Base-by-base conservation (phyloP, 768 basidiomycete genomes). In the Crassisporium funariophilum region DNA sequence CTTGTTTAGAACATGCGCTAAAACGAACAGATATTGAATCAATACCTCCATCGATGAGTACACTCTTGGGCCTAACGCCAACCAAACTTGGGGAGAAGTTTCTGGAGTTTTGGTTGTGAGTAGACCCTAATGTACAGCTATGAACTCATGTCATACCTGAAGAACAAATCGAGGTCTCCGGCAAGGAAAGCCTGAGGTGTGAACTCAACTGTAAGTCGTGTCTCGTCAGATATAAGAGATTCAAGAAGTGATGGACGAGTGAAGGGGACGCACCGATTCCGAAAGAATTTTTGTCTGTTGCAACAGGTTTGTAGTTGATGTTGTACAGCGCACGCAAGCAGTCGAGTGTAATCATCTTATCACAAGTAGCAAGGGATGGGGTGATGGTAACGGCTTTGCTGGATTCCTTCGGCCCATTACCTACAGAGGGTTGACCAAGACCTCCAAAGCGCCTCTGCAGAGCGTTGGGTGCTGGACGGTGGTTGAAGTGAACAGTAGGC, bases 101-200 rank as follows among this genome's bases (percentile, higher is more conserved):
- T 27, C 66, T 65, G 37, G 5, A 16, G 5, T 8, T 12, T 16
- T 3, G 15, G 15, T 8, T 9, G 8, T 44, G 4, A 45, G 17
- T 21, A 15, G 17, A 19, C 35, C 39, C 34, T 6, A n/a, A 4
- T 16, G 11, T 8, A 25, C 4, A 4, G 27, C 13, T 17, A 9
- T 19, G 23, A 15, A 11, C 4, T 5, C 12, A 19, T 4, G 33
- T n/a, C 7, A 15, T 47, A 63, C 65, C 55, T 39, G 43, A 64
- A 61, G 57, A 82, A 82, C 46, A 75, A 15, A 38, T 81, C 64
- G 21, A 78, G 63, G 50, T 81, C 80, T 2, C 58, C 55, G 16
- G 68, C 70, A 12, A 69, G 44, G 55, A 68, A 81, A 1, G 76
- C 60, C 44, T 78, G 71, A 0, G 80, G 81, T 3, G 77, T 75